Evolutionary conservation across 2,329 filamentous ascomycete genomes (phyloP).

Genomic region (Alternaria gansuensis): DNA sequence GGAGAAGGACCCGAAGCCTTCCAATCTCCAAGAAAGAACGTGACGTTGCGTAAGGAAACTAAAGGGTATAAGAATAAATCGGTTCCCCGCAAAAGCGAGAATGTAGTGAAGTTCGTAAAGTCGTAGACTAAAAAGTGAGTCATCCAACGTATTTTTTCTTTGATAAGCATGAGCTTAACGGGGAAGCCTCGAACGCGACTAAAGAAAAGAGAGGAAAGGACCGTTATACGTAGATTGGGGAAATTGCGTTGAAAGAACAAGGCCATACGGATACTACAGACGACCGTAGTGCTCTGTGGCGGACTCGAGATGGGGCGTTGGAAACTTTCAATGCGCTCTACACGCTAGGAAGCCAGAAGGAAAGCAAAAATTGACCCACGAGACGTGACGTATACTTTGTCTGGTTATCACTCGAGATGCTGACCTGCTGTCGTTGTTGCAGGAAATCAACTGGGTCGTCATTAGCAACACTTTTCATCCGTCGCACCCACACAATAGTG

Average conservation of each 20-base stretch:
- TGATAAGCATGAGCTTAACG: neutral
- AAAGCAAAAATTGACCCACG: constrained; percentile 55
- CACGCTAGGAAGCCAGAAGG: constrained; percentile 43
- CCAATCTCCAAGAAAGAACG: constrained; percentile 1
- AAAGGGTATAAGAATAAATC: constrained; percentile 17
- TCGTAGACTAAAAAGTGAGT: constrained; percentile 5
- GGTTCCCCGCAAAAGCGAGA: neutral
- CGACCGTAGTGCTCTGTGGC: neutral
- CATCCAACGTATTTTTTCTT: constrained; percentile 14
- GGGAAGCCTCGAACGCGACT: neutral
- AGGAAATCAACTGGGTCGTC: constrained; percentile 51
- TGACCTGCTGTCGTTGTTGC: constrained; percentile 48
- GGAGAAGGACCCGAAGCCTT: neutral
- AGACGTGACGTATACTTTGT: constrained; percentile 56
- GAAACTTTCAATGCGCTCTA: constrained; percentile 5
- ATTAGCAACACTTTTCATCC: constrained; percentile 22
- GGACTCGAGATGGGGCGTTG: neutral
- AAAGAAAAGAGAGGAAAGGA: neutral
- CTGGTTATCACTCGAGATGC: constrained; percentile 52
- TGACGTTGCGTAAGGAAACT: neutral
- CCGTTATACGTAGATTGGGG: neutral
- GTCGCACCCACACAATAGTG: neutral
- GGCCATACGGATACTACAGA: neutral
- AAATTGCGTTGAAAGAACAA: neutral
- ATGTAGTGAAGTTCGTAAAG: constrained; percentile 8